Evolutionary conservation across 257 asterid genomes (phyloP).

Genomic region (Solanum dulcamara): DNA sequence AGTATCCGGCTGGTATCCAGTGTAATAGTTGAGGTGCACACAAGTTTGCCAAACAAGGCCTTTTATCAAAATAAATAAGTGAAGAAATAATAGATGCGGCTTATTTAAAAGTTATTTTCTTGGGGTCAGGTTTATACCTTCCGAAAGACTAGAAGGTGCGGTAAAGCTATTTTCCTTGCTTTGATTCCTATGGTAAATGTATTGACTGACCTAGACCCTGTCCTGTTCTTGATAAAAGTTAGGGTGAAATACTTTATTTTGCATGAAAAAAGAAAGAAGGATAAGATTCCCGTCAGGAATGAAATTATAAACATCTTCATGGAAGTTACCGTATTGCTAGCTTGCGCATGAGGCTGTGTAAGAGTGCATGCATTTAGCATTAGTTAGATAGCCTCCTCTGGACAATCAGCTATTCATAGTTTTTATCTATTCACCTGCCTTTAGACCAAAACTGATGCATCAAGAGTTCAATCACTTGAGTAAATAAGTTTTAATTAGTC

Average conservation of each 20-base stretch:
- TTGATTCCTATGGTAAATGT: neutral
- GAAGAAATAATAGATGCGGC: neutral
- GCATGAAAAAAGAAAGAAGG: neutral
- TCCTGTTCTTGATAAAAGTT: neutral
- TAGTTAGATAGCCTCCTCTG: neutral
- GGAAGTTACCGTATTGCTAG: neutral
- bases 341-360: neutral
- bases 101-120: neutral
- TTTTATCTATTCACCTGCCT: neutral
- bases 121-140: neutral
- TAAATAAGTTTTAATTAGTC: neutral
- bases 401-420: neutral
- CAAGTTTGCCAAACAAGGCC: neutral
- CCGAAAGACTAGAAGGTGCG: neutral
- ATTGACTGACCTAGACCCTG: neutral
- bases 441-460: neutral
- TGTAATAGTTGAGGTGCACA: neutral
- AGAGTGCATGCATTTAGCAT: neutral
- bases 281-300: neutral
- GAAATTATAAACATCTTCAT: neutral
- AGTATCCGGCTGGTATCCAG: neutral
- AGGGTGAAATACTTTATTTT: neutral
- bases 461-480: neutral
- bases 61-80: neutral
- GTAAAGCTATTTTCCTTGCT: neutral